Evolutionary conservation across 257 asterid species (phyloP).

Genomic region (Verbena officinalis): DNA sequence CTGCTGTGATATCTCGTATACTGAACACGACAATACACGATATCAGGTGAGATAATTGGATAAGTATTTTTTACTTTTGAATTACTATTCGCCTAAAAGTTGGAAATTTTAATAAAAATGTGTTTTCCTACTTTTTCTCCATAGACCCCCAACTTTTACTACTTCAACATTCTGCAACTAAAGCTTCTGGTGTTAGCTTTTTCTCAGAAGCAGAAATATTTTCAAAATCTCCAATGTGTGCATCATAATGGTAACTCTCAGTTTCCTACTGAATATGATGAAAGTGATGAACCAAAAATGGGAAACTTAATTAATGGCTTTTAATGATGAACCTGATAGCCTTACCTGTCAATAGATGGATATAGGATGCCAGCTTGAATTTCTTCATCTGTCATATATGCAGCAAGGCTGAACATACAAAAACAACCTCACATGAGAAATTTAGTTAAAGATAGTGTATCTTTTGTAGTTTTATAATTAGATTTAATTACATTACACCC

Average conservation of each 20-base stretch:
- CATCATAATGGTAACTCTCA: neutral
- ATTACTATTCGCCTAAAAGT: neutral
- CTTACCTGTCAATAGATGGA: constrained; percentile 87
- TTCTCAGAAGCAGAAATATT: no score
- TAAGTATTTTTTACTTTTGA: no score
- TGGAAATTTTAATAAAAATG: neutral
- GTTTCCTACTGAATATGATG: neutral
- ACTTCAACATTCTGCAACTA: no score
- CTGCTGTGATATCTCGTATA: constrained; percentile 89
- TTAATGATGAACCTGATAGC: constrained; percentile 22
- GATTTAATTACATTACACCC: no score
- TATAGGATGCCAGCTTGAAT: constrained; percentile 71
- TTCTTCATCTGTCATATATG: constrained; percentile 88
- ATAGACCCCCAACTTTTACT: no score
- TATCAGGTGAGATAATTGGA: no score
- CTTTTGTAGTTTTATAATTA: no score
- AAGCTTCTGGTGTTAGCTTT: no score
- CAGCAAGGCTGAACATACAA: constrained; percentile 79
- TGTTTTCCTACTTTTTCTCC: no score
- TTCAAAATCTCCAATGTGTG: no score
- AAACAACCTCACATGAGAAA: no score
- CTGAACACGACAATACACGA: constrained; percentile 41
- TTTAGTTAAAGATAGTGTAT: no score
- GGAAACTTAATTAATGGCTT: neutral
- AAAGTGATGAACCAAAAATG: neutral